Conservation (phyloP, 2,329 filamentous ascomycete genomes). For the Fusarium oxysporum region DNA sequence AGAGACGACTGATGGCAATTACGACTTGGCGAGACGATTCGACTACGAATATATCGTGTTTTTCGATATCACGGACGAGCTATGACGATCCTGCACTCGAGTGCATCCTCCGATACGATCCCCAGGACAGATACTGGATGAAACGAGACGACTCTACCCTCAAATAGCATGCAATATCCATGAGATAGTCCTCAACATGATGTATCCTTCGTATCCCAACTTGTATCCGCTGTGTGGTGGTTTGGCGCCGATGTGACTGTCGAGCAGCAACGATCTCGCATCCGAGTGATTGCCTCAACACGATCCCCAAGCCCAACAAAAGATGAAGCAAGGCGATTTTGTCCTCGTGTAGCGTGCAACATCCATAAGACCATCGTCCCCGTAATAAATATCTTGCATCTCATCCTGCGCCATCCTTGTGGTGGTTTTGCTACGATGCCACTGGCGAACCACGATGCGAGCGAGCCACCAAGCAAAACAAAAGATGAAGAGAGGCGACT, state of each 20-base stretch:
- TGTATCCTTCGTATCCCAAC: neutral
- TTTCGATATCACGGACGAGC: neutral
- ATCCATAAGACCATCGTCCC: neutral
- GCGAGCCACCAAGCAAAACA: no score
- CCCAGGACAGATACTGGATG: neutral
- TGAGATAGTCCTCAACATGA: no score
- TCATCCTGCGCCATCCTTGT: neutral
- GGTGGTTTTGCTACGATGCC: neutral
- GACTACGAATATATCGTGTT: neutral
- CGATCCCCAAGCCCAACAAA: neutral
- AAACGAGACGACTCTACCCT: neutral
- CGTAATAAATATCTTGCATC: neutral
- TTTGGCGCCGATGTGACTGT: neutral
- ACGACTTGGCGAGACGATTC: neutral
- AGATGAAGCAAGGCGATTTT: no score
- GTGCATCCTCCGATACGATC: neutral
- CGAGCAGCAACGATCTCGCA: neutral
- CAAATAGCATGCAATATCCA: accelerated
- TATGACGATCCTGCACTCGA: neutral
- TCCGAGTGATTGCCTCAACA: neutral
- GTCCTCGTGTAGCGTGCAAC: accelerated
- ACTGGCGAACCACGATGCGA: neutral
- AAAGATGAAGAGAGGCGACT: accelerated
- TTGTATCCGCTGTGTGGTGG: neutral
- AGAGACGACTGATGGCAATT: accelerated